Evolutionary conservation across 148 eudicot species (phyloP).

Genomic region (Amaranthus cruentus): DNA sequence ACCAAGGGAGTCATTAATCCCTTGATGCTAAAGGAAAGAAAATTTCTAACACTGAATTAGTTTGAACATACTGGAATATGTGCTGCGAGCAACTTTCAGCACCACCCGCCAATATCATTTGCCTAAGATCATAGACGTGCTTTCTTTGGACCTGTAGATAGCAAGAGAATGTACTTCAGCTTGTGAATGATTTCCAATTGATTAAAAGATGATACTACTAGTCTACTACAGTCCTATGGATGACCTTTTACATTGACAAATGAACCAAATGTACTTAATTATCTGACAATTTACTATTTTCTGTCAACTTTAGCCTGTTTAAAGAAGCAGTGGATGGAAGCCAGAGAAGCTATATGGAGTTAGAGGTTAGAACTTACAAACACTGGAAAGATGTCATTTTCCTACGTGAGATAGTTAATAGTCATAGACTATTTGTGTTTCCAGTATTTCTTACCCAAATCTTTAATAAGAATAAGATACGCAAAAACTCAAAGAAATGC

Average conservation of each 20-base stretch:
- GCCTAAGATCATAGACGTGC: constrained; percentile 89
- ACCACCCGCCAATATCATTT: constrained; percentile 77
- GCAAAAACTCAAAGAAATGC: background rate
- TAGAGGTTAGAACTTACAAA: too few species aligned
- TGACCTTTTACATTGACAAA: background rate
- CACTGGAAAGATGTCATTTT: background rate
- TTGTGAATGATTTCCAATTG: background rate
- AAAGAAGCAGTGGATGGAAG: background rate
- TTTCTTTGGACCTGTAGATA: constrained; percentile 82
- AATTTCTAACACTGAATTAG: background rate
- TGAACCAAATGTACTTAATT: background rate
- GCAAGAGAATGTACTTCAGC: background rate
- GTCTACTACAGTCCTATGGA: background rate
- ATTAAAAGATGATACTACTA: background rate
- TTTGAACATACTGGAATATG: constrained; percentile 66
- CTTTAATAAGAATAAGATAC: background rate
- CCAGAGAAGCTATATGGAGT: background rate
- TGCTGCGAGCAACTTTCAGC: constrained; percentile 77
- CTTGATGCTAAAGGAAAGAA: constrained; percentile 9
- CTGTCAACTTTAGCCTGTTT: background rate
- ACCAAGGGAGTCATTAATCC: background rate
- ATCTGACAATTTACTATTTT: background rate
- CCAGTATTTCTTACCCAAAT: background rate
- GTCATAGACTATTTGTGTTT: background rate
- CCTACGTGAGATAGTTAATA: background rate